These are phyloP conservation scores for Solanum pennellii DNA, from an alignment of 257 asterid genomes.

Conservation along the genomic window DNA sequence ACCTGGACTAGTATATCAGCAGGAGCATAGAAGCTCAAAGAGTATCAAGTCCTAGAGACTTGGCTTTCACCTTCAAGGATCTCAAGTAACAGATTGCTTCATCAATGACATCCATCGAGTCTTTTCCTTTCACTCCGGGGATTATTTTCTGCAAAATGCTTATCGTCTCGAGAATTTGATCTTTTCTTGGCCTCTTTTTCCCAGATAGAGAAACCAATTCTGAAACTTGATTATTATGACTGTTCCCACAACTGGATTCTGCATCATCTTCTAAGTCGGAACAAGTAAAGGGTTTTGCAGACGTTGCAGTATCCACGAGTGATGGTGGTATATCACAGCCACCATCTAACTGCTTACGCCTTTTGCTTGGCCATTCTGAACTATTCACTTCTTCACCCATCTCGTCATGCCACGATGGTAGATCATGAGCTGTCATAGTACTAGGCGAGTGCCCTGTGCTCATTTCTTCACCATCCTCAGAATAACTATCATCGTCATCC, in stretches of 20 bases:
- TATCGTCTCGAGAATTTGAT: constrained; percentile 41
- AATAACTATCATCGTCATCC: constrained; percentile 29
- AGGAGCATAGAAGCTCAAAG: constrained; percentile 15
- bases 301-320: constrained; percentile 1
- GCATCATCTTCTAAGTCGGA: constrained; percentile 50
- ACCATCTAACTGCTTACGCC: constrained; percentile 36
- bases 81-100: constrained; percentile 68
- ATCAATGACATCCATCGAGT: constrained; percentile 47
- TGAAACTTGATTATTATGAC: background rate
- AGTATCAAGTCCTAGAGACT: constrained; percentile 47
- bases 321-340: constrained; percentile 11
- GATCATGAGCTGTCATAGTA: constrained; percentile 42
- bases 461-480: constrained; percentile 59
- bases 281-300: constrained; percentile 17
- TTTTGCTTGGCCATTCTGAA: constrained; percentile 40
- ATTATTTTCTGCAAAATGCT: constrained; percentile 45
- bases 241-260: constrained; percentile 44
- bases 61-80: constrained; percentile 57
- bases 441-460: constrained; percentile 95
- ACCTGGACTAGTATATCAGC: background rate
- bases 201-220: constrained; percentile 8
- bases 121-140: constrained; percentile 55
- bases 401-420: constrained; percentile 26
- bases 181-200: constrained; percentile 45
- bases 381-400: constrained; percentile 55